Evolutionary conservation across 345 rosid genomes (phyloP), one percentile per base, ranked within the genome.

Genomic region (Eucalyptus cloeziana): DNA sequence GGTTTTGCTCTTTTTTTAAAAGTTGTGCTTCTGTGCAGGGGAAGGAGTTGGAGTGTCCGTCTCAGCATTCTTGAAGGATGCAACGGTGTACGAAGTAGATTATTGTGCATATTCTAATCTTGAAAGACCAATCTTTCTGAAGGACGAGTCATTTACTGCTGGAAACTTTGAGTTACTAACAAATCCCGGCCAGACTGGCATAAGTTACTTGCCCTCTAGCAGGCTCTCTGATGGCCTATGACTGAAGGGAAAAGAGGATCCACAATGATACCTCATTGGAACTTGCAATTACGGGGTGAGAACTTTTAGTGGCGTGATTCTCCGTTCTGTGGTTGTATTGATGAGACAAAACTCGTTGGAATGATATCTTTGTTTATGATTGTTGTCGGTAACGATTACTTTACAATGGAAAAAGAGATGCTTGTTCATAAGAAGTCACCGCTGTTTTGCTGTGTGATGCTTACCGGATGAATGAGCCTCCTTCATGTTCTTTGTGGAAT

Each of bases 21-120:
- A 47, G 7, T 19, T 80, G 6, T 3, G 31, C 17, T 43, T 37
- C 31, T 50, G 49, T 90, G 87, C 94, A 97, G 99, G 98, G 89
- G 99, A 97, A 93, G 99, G 96, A 89, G 98, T 97, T n/a, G 97
- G 96, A 37, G 94, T 95, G 56, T 92, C 96, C 2, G 93, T 97
- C 80, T 95, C 96, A 13, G 93, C 94, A 12, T 95, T 94, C 86
- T 87, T 91, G 92, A 91, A 92, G 90, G 95, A 93, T 30, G 67
- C 86, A 6, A 92, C 89, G 1, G 99, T 97, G 6, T 88, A 89
- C 37, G 95, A 93, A 85, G 99, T 95, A 54, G 96, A 95, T 21
- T 96, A 95, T 43, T 98, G 99, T 93, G 98, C 95, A 30, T 95
- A 93, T 92, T 90, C 95, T 13, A 91, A 92, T 43, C 89, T 97